Percentiles rank a stretch among this genome's conserved stretches.
Evolutionary conservation across 2,329 filamentous ascomycete genomes (phyloP).

Genomic region (Beauveria australis): DNA sequence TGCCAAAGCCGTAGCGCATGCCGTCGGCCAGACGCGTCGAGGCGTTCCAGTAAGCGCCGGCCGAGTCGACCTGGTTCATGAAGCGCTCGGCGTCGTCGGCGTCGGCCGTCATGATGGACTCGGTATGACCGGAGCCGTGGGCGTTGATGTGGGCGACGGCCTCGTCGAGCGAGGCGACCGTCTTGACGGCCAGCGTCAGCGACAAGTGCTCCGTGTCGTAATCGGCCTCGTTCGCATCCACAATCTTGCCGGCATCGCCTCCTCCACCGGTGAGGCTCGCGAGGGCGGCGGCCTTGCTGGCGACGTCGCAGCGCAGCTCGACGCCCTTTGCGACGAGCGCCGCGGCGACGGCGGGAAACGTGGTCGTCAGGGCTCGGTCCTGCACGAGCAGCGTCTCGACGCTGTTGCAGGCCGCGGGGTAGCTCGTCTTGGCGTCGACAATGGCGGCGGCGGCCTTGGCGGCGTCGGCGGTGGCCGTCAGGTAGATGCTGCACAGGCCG

Average conservation of each 20-base stretch:
- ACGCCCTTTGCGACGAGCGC: conserved; percentile 72
- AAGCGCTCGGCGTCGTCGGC: conserved; percentile 66
- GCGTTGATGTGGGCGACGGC: conserved; percentile 85
- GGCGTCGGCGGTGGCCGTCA: conserved; percentile 69
- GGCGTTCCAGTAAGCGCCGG: conserved; percentile 95
- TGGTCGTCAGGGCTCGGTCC: conserved; percentile 54
- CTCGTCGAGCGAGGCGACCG: conserved; percentile 57
- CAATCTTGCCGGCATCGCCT: conserved; percentile 28
- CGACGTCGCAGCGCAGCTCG: conserved; percentile 67
- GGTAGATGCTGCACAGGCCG: conserved; percentile 80
- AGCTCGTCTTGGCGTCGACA: conserved; percentile 87
- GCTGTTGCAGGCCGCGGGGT: conserved; percentile 91
- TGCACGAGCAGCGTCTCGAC: conserved; percentile 89
- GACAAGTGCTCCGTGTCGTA: conserved; percentile 86
- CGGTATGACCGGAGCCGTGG: conserved; percentile 90
- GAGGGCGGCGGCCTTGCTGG: conserved; percentile 57
- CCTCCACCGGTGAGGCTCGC: conserved; percentile 22
- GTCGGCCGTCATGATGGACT: conserved; percentile 73
- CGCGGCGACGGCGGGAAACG: conserved; percentile 64
- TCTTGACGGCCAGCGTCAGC: conserved; percentile 75
- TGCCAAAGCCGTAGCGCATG: conserved; percentile 95
- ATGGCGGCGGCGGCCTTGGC: conserved; percentile 67
- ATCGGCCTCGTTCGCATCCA: conserved; percentile 59
- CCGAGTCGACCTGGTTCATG: conserved; percentile 77
- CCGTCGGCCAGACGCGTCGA: conserved; percentile 92